phyloP scores from a whole-genome alignment of 2,329 filamentous ascomycete species.

The Calonectria crousiana region DNA sequence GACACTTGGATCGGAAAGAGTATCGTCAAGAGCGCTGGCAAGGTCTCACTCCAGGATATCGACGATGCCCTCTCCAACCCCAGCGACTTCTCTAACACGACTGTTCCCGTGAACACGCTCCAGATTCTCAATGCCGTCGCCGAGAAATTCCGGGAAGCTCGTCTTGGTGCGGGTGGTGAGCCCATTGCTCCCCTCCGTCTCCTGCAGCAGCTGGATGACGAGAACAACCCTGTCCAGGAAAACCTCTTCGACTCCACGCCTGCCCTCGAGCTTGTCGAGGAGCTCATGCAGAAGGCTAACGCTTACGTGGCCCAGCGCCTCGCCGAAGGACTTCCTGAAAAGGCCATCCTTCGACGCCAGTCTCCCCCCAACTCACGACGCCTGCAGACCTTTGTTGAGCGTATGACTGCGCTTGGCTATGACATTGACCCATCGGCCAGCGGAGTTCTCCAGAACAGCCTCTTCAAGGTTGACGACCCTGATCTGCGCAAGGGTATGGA shows the following conservation, averaged over 20 bases:
- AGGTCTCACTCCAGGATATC: slow-evolving; percentile 86
- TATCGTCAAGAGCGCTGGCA: slow-evolving; percentile 91
- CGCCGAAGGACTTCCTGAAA: slow-evolving; percentile 83
- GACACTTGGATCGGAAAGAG: slow-evolving; percentile 95
- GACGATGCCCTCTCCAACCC: slow-evolving; percentile 81
- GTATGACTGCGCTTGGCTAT: slow-evolving; percentile 92
- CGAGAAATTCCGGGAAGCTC: slow-evolving; percentile 89
- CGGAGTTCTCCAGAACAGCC: slow-evolving; percentile 90
- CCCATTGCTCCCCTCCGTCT: slow-evolving; percentile 89
- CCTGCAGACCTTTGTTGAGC: slow-evolving; percentile 89
- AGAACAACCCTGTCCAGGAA: slow-evolving; percentile 95
- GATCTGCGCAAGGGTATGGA: slow-evolving; percentile 98
- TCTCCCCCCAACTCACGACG: slow-evolving; percentile 87
- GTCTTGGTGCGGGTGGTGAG: slow-evolving; percentile 83
- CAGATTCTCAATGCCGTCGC: slow-evolving; percentile 84
- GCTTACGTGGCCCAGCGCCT: slow-evolving; percentile 89
- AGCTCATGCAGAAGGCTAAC: slow-evolving; percentile 94
- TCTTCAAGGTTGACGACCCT: slow-evolving; percentile 91
- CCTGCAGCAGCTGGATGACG: slow-evolving; percentile 94
- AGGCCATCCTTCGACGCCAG: slow-evolving; percentile 92
- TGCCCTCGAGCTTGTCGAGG: slow-evolving; percentile 93
- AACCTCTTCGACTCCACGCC: slow-evolving; percentile 95
- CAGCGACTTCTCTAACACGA: slow-evolving; percentile 71
- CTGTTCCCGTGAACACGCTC: slow-evolving; percentile 80
- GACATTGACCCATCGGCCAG: slow-evolving; percentile 92